Base-by-base conservation (phyloP, 331 rosid genomes). In the Acacia pycnantha region DNA sequence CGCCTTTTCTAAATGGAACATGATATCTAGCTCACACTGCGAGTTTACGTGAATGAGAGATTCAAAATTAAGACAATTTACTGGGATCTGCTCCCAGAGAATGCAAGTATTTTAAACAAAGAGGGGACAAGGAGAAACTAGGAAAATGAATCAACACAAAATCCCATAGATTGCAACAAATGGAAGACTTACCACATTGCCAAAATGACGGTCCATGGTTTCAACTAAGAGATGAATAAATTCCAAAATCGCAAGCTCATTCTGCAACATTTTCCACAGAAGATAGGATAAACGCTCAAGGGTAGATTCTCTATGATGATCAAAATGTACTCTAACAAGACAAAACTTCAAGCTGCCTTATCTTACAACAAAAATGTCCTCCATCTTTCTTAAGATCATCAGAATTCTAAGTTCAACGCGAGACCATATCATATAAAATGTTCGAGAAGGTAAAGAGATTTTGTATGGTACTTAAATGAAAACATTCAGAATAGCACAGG, bases 1-100 rank as follows among this genome's bases (percentile, higher is more conserved):
- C 18, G 98, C 97, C 59, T 96, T 96, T 87, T 96, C 98, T 79
- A 96, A 83, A 86, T 96, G 99, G 84, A 96, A 96, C 99, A 96
- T 96, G 79, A 96, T 96, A 84, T 96, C 99, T 51, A 96, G 95
- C 89, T 96, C 98, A 82, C 99, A 96, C 98, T 92, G 95, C 87
- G 86, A 79, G 75, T 74, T 70, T 41, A 68, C 51, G 71, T 31
- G 50, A n/a, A 58, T 51, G 78, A 48, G 56, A 79, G 43, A 69
- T 27, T 50, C 26, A 50, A 46, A 70, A 76, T 53, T 10, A 72
- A 70, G 77, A 47, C 19, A 67, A 19, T 70, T 65, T 24, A 59
- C 13, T 7, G 18, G 68, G 71, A 79, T n/a, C 54, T 50, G 74
- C 72, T 10, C 73, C 51, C 67, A 50, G 77, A 58, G 43, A 61